Base-by-base conservation (phyloP, 768 basidiomycete species). In the Guyanaporus albipodus region DNA sequence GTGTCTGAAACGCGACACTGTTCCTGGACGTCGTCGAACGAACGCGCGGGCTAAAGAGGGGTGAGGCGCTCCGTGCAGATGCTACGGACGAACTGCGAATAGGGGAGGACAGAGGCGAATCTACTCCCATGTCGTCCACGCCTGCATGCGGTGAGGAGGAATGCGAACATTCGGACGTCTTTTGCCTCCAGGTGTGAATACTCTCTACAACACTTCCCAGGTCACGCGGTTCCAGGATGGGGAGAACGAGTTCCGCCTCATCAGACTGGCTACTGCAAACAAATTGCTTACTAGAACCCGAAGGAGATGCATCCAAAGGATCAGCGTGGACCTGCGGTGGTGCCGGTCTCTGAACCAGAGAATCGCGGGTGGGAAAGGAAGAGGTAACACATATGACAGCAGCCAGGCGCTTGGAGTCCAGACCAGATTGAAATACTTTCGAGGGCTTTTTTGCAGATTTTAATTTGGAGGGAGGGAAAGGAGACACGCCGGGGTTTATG, bases 191-290 rank as follows among this genome's bases (percentile, higher is more conserved):
- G 17, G 59, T 54, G 42, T 73, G 66, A 11, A 80, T 70, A 43
- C 54, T 68, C 28, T 71, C 64, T 45, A 67, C 67, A 10, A 69
- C 61, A 22, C 54, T 47, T 35, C 60, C 61, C 2, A 59, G 57
- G 50, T 71, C 59, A 22, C 58, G 59, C 6, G 48, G 43, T 21
- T 60, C 29, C 32, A 53, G 55, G n/a, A 26, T 29, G 28, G 68
- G 67, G 8, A 70, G 43, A 35, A 60, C 62, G 38, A 83, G 66
- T 52, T 85, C 83, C 37, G 73, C 67, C 58, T 85, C 85, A 51
- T 83, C 80, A 38, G 82, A 83, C 60, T 83, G 79, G 53, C 83
- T 85, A 38, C 80, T 84, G 18, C 78, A 80, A 8, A 85, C 69
- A 17, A 78, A 57, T 24, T 72, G 61, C 59, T 34, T 51, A 48